Evolutionary conservation across 345 rosid genomes (phyloP), one percentile per base, ranked within the genome.

Genomic region (Kernera saxatilis): DNA sequence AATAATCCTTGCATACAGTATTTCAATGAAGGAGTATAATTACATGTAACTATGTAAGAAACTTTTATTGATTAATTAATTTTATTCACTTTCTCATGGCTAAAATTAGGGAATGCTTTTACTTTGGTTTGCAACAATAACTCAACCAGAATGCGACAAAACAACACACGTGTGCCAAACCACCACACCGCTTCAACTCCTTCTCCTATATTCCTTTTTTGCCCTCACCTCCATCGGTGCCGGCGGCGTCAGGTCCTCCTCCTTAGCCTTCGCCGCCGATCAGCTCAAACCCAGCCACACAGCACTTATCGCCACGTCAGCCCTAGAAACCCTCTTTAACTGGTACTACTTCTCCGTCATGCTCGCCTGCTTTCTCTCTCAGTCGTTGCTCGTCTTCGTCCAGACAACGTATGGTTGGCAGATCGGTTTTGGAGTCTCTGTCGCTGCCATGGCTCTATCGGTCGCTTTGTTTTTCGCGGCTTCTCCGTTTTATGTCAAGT

Each of bases 251-350:
- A 80, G 89, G 49, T 81, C 91, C 15, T 82, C 84, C 44, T 78
- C 79, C 45, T 3, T 83, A 27, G 88, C 87, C 33, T 88, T 88
- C 48, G 88, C 88, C 33, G 90, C 87, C 22, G 86, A 84, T 40
- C 93, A 85, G 48, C 36, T 88, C 52, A 58, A 65, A 56, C 50
- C 32, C 8, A 55, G 46, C 8, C 25, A 50, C 3, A 21, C 61
- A 39, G 6, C 69, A 39, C 22, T 23, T 17, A 14, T 18, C 6
- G 1, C 72, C 19, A 64, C 74, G 40, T 48, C 76, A 27, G 30
- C 75, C 12, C 54, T 83, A 4, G 77, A 76, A 76, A 83, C 70
- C n/a, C 85, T 64, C 68, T 81, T 88, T 67, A 79, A 70, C 59
- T 84, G 87, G 86, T 83, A 84, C 76, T 80, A 79, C 58, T 79